Evolutionary conservation across 768 basidiomycete genomes (phyloP), one percentile per base, ranked within the genome.

Genomic region (Leccinum pellstonianum): DNA sequence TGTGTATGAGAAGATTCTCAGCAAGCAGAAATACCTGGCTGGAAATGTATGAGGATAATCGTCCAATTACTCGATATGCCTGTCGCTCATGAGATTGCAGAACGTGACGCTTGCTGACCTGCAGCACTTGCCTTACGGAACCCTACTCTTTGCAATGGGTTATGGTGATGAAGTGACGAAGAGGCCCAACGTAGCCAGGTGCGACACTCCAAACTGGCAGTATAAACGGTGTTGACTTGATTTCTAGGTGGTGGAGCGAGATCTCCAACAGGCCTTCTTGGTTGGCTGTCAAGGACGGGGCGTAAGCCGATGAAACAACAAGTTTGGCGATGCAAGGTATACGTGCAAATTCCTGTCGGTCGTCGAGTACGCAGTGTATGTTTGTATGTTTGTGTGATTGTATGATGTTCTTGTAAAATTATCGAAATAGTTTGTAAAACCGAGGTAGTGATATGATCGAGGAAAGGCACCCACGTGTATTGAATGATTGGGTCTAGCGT

Each of bases 31-130:
- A 55, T 87, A 86, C 61, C 65, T 86, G 12, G 84, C 80, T 55
- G 86, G 86, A 2, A 72, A 86, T 58, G 85, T 83, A 55, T 49
- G 79, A 73, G 21, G 48, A 54, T 25, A 17, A 12, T 55, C 0
- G 14, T 31, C 27, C 11, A 7, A 0, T 1, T 0, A 2, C 23
- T 51, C 33, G 27, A 31, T 43, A 12, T 35, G 14, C 2, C 2
- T 31, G 41, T 52, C 7, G 25, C 59, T 65, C 33, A 68, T 41
- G 25, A 9, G 3, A 23, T 49, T 21, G n/a, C 59, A 80, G 75
- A 64, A 70, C 29, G 21, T 87, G 55, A 85, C 83, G 7, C 73
- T 86, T 1, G 84, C 81, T 4, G 86, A 87, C 66, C 74, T 87
- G 11, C 80, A 79, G 70, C 85, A 86, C 67, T 67, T 87, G 33